Base-by-base conservation (phyloP, 2,329 filamentous ascomycete genomes). In the Aureobasidium vineae region DNA sequence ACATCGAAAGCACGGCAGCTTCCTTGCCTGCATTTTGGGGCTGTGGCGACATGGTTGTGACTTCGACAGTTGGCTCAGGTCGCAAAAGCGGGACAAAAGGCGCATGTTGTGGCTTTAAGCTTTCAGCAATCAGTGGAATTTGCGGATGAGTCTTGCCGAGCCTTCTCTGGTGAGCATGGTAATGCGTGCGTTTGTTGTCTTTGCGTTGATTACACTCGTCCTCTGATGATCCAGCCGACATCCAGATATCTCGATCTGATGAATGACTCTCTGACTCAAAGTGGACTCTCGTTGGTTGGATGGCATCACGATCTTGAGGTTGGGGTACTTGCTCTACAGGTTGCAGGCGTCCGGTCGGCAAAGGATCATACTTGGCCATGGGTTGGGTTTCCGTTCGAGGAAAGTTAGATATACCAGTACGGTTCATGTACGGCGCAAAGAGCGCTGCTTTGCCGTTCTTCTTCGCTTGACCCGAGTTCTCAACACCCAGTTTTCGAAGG, bases 371-470 rank as follows among this genome's bases (percentile, higher is more conserved):
- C 8, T 43, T 31, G 16, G 10, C 0, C 13, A 16, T 40, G 15
- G 36, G 3, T 16, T 54, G 28, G 19, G 33, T 13, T 23, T 61
- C 15, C 19, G 28, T 50, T 56, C 66, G 49, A 21, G 65, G 41
- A 19, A 69, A 43, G 21, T 53, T 43, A 1, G 61, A 57, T 4
- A 65, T 61, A 13, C 52, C 68, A 21, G 68, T 69, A 16, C 63
- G 60, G 16, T 69, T 69, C 68, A 69, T 69, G 43, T 66, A 66
- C 10, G 54, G 45, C 8, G 64, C 64, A 21, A 60, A 66, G 23
- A 66, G 36, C 33, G 64, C 54, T n/a, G 23, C 10, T 41, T 52
- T 59, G 21, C 54, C 45, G 15, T 23, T 53, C 23, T 40, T 52
- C 23, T 60, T 66, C 8, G 21, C 45, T n/a, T 61, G 45, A 13